Conservation (phyloP, 129 eudicot species). For the Flaveria brownii region DNA sequence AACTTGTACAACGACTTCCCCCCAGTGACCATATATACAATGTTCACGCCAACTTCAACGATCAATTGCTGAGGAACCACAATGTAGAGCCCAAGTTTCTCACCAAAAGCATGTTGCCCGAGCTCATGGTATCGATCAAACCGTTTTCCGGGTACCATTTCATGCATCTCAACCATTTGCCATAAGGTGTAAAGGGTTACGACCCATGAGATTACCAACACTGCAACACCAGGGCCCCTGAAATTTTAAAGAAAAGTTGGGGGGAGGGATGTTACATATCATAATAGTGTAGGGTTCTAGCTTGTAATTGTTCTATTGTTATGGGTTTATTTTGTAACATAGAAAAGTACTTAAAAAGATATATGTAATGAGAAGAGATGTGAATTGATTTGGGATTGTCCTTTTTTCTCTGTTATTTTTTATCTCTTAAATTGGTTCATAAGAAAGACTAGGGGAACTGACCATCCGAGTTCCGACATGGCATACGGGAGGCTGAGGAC, state of each 20-base stretch:
- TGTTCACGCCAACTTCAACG: slow-evolving; percentile 47
- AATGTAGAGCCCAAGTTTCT: slow-evolving; percentile 54
- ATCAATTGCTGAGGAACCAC: slow-evolving; percentile 56
- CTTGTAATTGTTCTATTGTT: no score
- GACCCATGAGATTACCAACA: slow-evolving; percentile 50
- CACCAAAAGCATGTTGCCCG: slow-evolving; percentile 60
- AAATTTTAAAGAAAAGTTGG: background rate
- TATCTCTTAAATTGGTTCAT: no score
- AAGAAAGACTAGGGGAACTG: background rate
- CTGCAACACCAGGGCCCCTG: slow-evolving; percentile 63
- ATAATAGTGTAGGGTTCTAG: background rate
- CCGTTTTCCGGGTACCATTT: slow-evolving; percentile 56
- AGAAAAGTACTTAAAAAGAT: no score
- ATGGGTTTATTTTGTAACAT: no score
- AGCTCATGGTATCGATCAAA: slow-evolving; percentile 60
- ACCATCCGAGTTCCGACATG: slow-evolving; percentile 74
- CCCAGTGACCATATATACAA: slow-evolving; percentile 68
- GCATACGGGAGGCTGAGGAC: slow-evolving; percentile 70
- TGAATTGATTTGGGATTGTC: no score
- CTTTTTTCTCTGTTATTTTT: no score
- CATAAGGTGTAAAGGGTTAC: slow-evolving; percentile 54
- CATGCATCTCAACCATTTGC: slow-evolving; percentile 75
- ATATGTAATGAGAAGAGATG: no score
- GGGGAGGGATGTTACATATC: no score
- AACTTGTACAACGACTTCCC: slow-evolving; percentile 46